These are phyloP conservation scores for Amanita rimosa DNA, from an alignment of 768 basidiomycete species.

Conservation along the genomic window DNA sequence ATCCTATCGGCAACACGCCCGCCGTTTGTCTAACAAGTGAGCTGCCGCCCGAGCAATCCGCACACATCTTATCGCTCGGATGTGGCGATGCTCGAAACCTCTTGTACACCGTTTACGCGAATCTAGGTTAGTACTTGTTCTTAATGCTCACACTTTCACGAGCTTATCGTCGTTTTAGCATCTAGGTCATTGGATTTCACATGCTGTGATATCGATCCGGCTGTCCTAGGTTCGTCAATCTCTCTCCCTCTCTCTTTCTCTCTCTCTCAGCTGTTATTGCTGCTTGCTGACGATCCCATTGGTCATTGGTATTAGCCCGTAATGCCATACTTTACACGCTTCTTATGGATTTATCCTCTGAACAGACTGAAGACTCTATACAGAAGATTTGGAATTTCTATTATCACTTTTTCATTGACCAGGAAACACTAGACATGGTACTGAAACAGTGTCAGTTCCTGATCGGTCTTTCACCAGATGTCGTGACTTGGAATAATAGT, in stretches of 20 bases:
- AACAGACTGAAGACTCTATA: constrained; percentile 1
- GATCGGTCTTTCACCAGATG: constrained; percentile 17
- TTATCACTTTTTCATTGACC: constrained; percentile 35
- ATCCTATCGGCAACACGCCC: constrained; percentile 39
- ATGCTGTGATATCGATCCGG: background rate
- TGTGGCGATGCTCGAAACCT: constrained; percentile 40
- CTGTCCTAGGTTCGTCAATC: background rate
- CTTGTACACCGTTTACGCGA: constrained; percentile 26
- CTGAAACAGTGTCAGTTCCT: constrained; percentile 28
- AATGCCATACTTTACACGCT: constrained; percentile 36
- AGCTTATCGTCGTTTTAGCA: background rate
- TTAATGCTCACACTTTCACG: background rate
- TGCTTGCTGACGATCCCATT: background rate
- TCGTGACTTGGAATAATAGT: constrained; percentile 27
- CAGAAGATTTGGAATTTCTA: constrained; percentile 32
- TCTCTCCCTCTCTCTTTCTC: background rate
- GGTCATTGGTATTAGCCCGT: constrained; percentile 22
- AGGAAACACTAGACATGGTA: constrained; percentile 20
- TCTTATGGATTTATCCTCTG: constrained; percentile 17
- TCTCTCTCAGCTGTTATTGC: background rate
- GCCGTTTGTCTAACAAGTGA: constrained; percentile 30
- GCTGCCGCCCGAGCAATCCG: constrained; percentile 28
- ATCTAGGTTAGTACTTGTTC: constrained; percentile 9
- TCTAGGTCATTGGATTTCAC: constrained; percentile 1
- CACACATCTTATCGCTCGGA: constrained; percentile 29